Base-by-base conservation (phyloP, 352 stramenopile species). In the Pythium chondricola region DNA sequence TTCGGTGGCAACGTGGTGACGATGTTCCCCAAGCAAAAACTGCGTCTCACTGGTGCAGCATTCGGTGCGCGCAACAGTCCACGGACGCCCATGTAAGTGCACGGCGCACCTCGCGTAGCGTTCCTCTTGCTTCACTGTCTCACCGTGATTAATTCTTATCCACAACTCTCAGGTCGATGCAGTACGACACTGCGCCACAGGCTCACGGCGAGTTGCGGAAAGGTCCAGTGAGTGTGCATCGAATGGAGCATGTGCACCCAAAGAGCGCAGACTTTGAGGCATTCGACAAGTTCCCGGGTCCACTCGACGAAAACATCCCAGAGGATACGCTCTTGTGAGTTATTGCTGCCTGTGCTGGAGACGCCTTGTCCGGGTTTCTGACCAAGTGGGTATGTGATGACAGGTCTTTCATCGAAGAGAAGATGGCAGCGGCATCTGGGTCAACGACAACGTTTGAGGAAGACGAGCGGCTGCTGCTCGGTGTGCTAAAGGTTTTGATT, bases 1-100 rank as follows among this genome's bases (percentile, higher is more conserved):
- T 95, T 95, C 65, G 84, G 84, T 61, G 84, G 84, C 10, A 95
- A 89, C 42, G 65, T 93, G n/a, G 83, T 86, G 41, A 90, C 77
- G 6, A 95, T 95, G 84, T 89, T 93, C 58, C 84, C 84, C 0
- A 90, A 89, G 56, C 71, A 79, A 43, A 93, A 95, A 45, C 43
- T 93, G 48, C 78, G 78, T 4, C 48, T 92, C 20, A 91, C 86
- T 44, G 76, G 72, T 43, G 66, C 50, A 56, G 66, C 53, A 62
- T 74, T 60, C 43, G 47, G 33, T 10, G 35, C 43, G 32, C 76
- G 74, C 42, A 86, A 79, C 62, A 93, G 79, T 31, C 79, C 79
- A 31, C 75, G 75, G 2, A 58, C 55, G 16, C 47, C 56, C 65
- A 52, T 58, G 80, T 91, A 76, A 48, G 74, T 58, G 3, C 11